Percentiles rank a stretch among this genome's conserved stretches.
phyloP scores from a whole-genome alignment of 1,139 yeast species.

The Taiozyma sp. region DNA sequence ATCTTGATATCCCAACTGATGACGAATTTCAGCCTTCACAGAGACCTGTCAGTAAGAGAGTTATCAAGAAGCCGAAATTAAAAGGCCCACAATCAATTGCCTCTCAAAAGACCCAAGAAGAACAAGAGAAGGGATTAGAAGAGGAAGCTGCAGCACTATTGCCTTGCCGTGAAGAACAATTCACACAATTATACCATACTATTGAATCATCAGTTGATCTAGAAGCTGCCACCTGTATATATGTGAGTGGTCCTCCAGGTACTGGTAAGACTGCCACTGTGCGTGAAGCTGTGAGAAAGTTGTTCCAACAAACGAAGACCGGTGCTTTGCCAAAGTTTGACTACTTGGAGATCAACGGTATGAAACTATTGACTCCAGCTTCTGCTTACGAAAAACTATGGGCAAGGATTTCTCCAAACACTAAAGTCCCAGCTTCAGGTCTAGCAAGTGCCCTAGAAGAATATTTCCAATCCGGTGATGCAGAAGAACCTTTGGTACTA shows the following conservation, averaged over 20 bases:
- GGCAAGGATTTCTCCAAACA: constrained; percentile 60
- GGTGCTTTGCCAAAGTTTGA: constrained; percentile 55
- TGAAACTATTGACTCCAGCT: constrained; percentile 77
- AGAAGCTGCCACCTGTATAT: constrained; percentile 76
- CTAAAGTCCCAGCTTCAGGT: constrained; percentile 54
- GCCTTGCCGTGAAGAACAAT: constrained; percentile 89
- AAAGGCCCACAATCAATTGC: constrained; percentile 16
- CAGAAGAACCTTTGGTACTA: constrained; percentile 53
- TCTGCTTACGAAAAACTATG: constrained; percentile 83
- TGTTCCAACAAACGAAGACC: constrained; percentile 40
- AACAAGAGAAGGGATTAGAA: not conserved
- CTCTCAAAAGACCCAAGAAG: not conserved
- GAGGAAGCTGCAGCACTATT: constrained; percentile 26
- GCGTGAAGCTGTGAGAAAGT: constrained; percentile 72
- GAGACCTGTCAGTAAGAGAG: not conserved
- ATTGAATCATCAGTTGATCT: constrained; percentile 73
- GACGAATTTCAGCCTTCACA: constrained; percentile 16
- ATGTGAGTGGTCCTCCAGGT: constrained; percentile 97
- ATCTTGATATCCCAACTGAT: constrained; percentile 11
- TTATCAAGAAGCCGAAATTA: constrained; percentile 1
- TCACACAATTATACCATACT: constrained; percentile 62
- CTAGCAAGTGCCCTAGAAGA: constrained; percentile 55
- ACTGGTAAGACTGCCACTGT: constrained; percentile 96
- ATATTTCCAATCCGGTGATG: constrained; percentile 36
- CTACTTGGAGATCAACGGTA: constrained; percentile 84